Evolutionary conservation across 768 basidiomycete species (phyloP).

Genomic region (Leccinum variicolor): DNA sequence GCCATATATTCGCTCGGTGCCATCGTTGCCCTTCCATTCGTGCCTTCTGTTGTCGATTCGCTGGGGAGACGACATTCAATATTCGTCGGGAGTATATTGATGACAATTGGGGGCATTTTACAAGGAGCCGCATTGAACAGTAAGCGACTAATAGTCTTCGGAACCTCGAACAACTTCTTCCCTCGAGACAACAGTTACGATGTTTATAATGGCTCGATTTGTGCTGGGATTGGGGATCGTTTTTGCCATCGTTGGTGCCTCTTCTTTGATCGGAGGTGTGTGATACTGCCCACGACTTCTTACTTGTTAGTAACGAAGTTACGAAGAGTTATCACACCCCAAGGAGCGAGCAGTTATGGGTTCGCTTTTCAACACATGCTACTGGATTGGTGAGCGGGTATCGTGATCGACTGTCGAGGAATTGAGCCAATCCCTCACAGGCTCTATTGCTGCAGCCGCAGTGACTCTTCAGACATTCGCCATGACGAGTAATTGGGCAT

Average conservation of each 20-base stretch:
- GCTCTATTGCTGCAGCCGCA: conserved; percentile 41
- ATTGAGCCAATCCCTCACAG: conserved; percentile 1
- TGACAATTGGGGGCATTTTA: conserved; percentile 8
- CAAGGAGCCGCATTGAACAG: conserved; percentile 16
- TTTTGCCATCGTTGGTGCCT: conserved; percentile 16
- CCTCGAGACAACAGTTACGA: conserved; percentile 3
- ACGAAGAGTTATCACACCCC: conserved; percentile 21
- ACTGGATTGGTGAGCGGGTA: conserved; percentile 9
- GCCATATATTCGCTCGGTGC: conserved; percentile 59
- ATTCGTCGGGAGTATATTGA: conserved; percentile 4
- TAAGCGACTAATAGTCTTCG: neutral
- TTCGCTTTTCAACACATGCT: conserved; percentile 8
- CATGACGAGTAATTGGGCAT: conserved; percentile 57
- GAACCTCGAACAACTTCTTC: neutral
- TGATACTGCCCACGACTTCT: too few relatives aligned
- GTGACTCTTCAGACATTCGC: conserved; percentile 60
- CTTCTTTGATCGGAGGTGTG: conserved; percentile 23
- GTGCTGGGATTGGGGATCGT: conserved; percentile 13
- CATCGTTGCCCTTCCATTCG: conserved; percentile 46
- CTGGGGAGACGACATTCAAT: conserved; percentile 15
- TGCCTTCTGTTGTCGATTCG: conserved; percentile 7
- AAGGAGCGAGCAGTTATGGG: conserved; percentile 19
- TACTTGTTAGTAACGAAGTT: neutral
- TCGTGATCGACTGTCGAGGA: neutral
- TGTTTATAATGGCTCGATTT: conserved; percentile 16